Evolutionary conservation across 441 rosid genomes (phyloP).

Genomic region (Gossypium gossypioides): DNA sequence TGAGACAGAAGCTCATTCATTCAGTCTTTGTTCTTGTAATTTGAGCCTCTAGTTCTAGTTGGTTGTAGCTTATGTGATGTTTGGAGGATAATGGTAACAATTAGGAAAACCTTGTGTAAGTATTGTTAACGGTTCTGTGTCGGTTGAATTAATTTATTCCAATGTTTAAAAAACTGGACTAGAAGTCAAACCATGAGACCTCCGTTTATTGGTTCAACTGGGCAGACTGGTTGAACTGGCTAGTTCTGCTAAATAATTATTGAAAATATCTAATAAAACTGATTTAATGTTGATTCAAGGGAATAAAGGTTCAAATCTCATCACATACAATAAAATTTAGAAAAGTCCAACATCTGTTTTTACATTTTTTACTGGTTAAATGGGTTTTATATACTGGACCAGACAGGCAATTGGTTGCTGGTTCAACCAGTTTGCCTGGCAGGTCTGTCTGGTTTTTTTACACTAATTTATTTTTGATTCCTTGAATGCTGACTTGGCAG

Average conservation of each 20-base stretch:
- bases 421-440: background rate
- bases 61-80: background rate
- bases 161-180: background rate
- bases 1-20: background rate
- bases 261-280: background rate
- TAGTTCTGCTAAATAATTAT: background rate
- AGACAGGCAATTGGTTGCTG: background rate
- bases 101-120: background rate
- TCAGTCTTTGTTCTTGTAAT: background rate
- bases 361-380: background rate
- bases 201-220: background rate
- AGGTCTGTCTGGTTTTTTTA: background rate
- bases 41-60: background rate
- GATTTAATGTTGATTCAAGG: background rate
- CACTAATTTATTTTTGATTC: slow-evolving; percentile 1
- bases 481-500: slow-evolving; percentile 30
- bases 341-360: background rate
- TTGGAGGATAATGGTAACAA: background rate
- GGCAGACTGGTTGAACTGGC: background rate
- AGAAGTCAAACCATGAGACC: background rate
- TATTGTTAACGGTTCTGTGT: background rate
- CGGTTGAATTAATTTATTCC: background rate
- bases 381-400: background rate
- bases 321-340: background rate
- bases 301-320: background rate